Conservation (phyloP, 148 eudicot genomes). For the Amaranthus palmeri region DNA sequence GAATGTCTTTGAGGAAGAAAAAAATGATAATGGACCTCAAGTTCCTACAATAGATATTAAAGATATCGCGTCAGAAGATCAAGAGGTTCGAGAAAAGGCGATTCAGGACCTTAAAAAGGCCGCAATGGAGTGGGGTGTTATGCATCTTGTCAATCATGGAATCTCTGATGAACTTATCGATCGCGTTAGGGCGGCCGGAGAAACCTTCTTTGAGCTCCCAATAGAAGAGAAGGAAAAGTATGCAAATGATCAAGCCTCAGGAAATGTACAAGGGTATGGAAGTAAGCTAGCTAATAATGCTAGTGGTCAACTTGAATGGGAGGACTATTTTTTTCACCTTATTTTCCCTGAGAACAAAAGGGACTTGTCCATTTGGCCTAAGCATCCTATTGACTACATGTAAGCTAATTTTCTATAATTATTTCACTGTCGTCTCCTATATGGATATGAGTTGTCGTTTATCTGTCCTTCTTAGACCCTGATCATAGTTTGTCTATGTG, state of each 20-base stretch:
- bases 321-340: constrained; percentile 86
- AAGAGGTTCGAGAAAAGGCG: constrained; percentile 46
- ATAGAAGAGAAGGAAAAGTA: constrained; percentile 90
- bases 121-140: constrained; percentile 83
- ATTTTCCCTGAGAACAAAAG: constrained; percentile 62
- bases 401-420: constrained; percentile 27
- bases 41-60: constrained; percentile 60
- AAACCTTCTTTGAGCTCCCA: constrained; percentile 58
- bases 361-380: constrained; percentile 81
- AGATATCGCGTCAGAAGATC: constrained; percentile 49
- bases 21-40: constrained; percentile 59
- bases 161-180: constrained; percentile 48
- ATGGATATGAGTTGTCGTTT: too few relatives aligned
- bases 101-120: constrained; percentile 55
- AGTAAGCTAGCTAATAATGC: constrained; percentile 88
- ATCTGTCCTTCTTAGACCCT: too few relatives aligned
- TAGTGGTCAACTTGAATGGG: constrained; percentile 83
- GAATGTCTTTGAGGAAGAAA: constrained; percentile 67
- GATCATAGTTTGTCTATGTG: too few relatives aligned
- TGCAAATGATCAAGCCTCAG: constrained; percentile 72
- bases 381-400: constrained; percentile 68
- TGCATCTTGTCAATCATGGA: constrained; percentile 88
- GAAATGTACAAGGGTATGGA: constrained; percentile 89
- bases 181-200: constrained; percentile 69
- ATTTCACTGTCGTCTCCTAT: background rate